Evolutionary conservation across 2,329 filamentous ascomycete genomes (phyloP).

Genomic region (Diplodia seriata): DNA sequence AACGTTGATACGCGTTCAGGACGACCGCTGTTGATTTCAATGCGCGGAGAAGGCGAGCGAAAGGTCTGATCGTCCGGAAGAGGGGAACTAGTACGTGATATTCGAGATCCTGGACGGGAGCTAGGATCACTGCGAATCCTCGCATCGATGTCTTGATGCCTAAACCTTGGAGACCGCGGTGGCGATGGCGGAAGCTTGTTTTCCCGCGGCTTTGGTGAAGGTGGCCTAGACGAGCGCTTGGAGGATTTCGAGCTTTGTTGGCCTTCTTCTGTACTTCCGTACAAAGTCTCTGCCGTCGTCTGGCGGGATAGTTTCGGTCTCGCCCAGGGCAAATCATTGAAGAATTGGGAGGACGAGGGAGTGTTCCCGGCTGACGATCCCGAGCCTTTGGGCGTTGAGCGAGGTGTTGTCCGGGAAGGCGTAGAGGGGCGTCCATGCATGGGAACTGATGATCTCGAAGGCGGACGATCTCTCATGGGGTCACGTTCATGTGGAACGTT

Average conservation of each 20-base stretch:
- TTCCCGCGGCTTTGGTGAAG: conserved; percentile 40
- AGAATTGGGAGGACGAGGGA: conserved; percentile 14
- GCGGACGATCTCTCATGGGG: conserved; percentile 7
- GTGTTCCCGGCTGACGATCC: conserved; percentile 13
- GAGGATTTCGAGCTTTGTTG: conserved; percentile 17
- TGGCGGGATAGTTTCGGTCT: conserved; percentile 20
- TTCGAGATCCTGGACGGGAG: conserved; percentile 33
- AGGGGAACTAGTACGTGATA: conserved; percentile 33
- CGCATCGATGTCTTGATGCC: conserved; percentile 39
- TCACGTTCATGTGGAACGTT: conserved; percentile 22
- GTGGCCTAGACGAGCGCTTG: conserved; percentile 35
- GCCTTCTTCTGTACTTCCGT: conserved; percentile 23
- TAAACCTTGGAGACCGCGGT: conserved; percentile 43
- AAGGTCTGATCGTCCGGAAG: conserved; percentile 13
- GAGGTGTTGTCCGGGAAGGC: conserved; percentile 16
- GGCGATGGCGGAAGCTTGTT: conserved; percentile 34
- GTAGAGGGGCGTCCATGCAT: conserved; percentile 5
- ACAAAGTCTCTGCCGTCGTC: conserved; percentile 30
- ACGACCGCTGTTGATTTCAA: conserved; percentile 11
- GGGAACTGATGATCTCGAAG: not conserved
- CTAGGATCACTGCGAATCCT: conserved; percentile 39
- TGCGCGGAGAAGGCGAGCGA: conserved; percentile 13
- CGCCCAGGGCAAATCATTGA: conserved; percentile 26
- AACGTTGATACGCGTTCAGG: conserved; percentile 15
- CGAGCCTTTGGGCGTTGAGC: conserved; percentile 9